A percentile compares a stretch with the other conserved stretches of the same genome.
phyloP scores from a whole-genome alignment of 805 yeast genomes.

The Kuraishia capsulata region DNA sequence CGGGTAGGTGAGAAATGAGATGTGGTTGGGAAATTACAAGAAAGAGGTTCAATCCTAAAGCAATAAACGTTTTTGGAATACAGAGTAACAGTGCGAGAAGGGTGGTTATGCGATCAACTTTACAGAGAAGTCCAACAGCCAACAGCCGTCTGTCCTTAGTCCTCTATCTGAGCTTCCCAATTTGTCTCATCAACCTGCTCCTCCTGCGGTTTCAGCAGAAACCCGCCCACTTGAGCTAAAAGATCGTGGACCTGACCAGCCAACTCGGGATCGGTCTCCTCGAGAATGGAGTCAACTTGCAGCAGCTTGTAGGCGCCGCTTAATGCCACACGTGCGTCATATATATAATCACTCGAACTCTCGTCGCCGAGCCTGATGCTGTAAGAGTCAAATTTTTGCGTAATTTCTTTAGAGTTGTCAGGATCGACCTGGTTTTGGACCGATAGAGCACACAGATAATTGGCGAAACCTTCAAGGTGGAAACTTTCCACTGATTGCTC shows the following conservation, averaged over 20 bases:
- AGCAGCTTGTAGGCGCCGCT: slow-evolving; percentile 22
- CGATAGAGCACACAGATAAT: slow-evolving; percentile 37
- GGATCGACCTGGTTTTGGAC: slow-evolving; percentile 14
- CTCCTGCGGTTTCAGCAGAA: slow-evolving; percentile 28
- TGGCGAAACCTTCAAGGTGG: slow-evolving; percentile 77
- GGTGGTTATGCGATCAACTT: no score
- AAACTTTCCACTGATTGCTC: slow-evolving; percentile 77
- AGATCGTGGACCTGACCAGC: slow-evolving; percentile 41
- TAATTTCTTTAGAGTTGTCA: slow-evolving; percentile 11
- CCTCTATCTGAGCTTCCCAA: slow-evolving; percentile 45
- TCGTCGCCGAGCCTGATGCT: slow-evolving; percentile 15
- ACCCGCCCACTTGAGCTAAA: slow-evolving; percentile 54
- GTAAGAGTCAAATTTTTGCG: slow-evolving; percentile 33
- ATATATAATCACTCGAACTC: slow-evolving; percentile 16
- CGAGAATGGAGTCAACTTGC: slow-evolving; percentile 28
- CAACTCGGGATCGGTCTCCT: slow-evolving; percentile 47
- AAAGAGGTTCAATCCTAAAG: no score
- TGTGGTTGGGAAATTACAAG: no score
- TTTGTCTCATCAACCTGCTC: slow-evolving; percentile 26
- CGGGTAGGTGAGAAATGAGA: no score
- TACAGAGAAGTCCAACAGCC: no score
- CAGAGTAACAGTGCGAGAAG: no score
- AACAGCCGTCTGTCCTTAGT: no score
- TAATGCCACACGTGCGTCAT: slow-evolving; percentile 34
- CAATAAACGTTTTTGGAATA: no score